Percentiles rank a stretch among this genome's conserved stretches.
These are phyloP conservation scores for Microbotryum saponariae DNA, from an alignment of 1,284 basidiomycete species.

Conservation along the genomic window DNA sequence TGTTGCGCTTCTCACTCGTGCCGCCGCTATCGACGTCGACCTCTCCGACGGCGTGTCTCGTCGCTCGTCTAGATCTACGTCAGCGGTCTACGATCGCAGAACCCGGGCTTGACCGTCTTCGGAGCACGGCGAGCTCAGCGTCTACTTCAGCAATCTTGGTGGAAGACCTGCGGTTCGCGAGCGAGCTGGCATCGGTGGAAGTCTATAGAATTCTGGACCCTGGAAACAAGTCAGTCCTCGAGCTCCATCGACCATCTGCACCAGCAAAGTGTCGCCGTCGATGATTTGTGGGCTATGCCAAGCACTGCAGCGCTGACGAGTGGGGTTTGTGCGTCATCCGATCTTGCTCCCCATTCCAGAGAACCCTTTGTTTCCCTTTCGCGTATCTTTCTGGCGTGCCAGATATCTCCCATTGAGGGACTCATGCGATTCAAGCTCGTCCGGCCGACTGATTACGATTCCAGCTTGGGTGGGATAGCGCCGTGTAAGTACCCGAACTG, in stretches of 20 bases:
- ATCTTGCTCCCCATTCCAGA: not conserved
- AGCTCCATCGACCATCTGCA: not conserved
- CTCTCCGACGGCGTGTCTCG: conserved; percentile 6
- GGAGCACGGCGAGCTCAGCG: not conserved
- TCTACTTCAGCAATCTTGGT: not conserved
- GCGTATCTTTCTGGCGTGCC: conserved; percentile 16
- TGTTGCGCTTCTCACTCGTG: conserved; percentile 7
- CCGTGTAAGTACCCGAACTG: conserved; percentile 11
- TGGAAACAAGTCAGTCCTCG: conserved; percentile 14
- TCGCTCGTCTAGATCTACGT: conserved; percentile 3
- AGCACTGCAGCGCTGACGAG: not conserved
- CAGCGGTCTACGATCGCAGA: too few relatives aligned
- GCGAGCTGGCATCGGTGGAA: not conserved
- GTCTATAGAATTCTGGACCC: conserved; percentile 25
- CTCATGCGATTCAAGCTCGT: conserved; percentile 15
- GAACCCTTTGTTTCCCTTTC: conserved; percentile 26
- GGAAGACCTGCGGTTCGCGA: not conserved
- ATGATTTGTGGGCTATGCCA: too few relatives aligned
- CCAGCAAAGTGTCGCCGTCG: too few relatives aligned
- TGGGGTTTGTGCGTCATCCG: not conserved
- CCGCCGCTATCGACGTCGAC: conserved; percentile 4
- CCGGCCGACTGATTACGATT: conserved; percentile 5
- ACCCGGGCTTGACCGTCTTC: not conserved
- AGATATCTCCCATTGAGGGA: conserved; percentile 17
- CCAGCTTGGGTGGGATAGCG: conserved; percentile 18